Evolutionary conservation across 139 green algal genomes (phyloP), one percentile per base, ranked within the genome.

Genomic region (Chlorella sp.): DNA sequence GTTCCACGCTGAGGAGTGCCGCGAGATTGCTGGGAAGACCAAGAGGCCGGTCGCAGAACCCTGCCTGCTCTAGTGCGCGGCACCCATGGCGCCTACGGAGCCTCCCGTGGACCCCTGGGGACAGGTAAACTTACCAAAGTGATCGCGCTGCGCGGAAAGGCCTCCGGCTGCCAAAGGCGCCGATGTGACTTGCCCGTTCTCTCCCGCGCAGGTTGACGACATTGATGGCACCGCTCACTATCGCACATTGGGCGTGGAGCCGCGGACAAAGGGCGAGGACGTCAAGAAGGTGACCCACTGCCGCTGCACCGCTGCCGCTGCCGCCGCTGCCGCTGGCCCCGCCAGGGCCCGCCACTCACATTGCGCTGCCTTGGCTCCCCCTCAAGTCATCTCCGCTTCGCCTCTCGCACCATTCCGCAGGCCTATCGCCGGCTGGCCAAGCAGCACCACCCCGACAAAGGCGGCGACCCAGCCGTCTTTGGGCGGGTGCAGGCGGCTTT

Each of bases 391-490:
- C 36, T 18, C 37, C 18, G 3, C 78, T 37, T 40, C 9, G 24
- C 77, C 64, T 30, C 32, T 0, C 24, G 34, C 34, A 66, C 60
- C 34, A 26, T 57, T 60, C 32, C 79, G 86, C 89, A 94, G 83
- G 94, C 96, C 19, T 99, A 97, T 90, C 84, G 94, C 19, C 91
- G 76, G 34, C 60, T 95, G 19, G 92, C 94, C 34, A 94, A 94
- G 40, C 85, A 86, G 40, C 91, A 92, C 36, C 97, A 99, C 66
- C 97, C 97, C 7, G 97, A 99, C 92, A 98, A 98, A 88, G 95
- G 96, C 14, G 97, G 97, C 48, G 86, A 95, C 69, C 86, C 90
- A 14, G 87, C 64, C 0, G 30, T 53, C 0, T 97, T 97, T 87
- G 75, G 61, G 0, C 75, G 61, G 12, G 61, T 98, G 9, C 93